A percentile compares a stretch with the other conserved stretches of the same genome.
Evolutionary conservation across 257 asterid species (phyloP).

Genomic region (Primulina huaijiensis): DNA sequence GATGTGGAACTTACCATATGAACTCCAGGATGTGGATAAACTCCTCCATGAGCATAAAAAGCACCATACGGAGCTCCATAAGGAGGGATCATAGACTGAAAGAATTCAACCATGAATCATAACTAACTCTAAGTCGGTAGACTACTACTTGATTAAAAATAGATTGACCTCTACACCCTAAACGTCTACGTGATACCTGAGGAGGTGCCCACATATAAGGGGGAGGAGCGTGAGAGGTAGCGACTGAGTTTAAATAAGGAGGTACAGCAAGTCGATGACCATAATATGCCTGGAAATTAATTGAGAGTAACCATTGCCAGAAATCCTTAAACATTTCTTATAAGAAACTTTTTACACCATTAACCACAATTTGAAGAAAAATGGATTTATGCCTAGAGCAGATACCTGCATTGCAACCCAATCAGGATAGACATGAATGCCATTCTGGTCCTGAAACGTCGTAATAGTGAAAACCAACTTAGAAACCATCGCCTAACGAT

Average conservation of each 20-base stretch:
- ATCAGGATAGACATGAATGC: not conserved
- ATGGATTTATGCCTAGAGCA: not conserved
- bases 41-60: constrained; percentile 81
- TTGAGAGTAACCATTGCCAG: not conserved
- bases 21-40: constrained; percentile 84
- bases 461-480: constrained; percentile 8
- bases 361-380: not conserved
- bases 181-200: constrained; percentile 51
- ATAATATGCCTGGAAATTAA: not conserved
- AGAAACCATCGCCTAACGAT: constrained; percentile 21
- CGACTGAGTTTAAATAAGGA: constrained; percentile 32
- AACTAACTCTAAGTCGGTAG: not conserved
- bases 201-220: constrained; percentile 98
- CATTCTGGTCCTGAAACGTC: not conserved
- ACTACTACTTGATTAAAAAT: constrained; percentile 4
- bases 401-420: constrained; percentile 2
- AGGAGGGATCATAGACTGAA: constrained; percentile 85
- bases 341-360: not conserved
- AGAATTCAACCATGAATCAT: constrained; percentile 16
- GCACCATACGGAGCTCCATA: constrained; percentile 91
- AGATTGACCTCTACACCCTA: not conserved
- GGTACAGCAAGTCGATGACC: not conserved
- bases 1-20: constrained; percentile 59
- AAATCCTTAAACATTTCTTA: not conserved
- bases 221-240: constrained; percentile 74